Base-by-base conservation (phyloP, 2,329 filamentous ascomycete genomes). In the Metarhizium guizhouense region DNA sequence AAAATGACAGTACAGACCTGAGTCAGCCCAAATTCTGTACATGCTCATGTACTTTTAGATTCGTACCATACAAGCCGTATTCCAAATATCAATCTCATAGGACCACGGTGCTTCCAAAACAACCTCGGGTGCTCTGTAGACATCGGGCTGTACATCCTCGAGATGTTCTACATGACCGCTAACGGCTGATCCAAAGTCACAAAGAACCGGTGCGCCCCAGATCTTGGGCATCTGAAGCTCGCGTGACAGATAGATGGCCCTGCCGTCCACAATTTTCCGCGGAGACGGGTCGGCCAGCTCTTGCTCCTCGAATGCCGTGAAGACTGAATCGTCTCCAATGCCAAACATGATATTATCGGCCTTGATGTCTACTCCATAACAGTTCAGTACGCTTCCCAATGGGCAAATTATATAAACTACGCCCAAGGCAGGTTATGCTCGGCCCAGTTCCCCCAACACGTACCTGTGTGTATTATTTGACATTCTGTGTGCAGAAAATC, bases 11-110 rank as follows among this genome's bases (percentile, higher is more conserved):
- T n/a, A 16, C 25, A 32, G n/a, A 34, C 29, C 14, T 16, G 29
- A 32, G 45, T 1, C 32, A 30, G 18, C 8, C 14, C 2, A n/a
- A 13, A 47, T 20, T 14, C 56, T 51, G 25, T 1, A 25, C 4
- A 4, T 25, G 25, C 25, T 25, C 25, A 4, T 25, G 25, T 25
- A 3, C 25, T 25, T 25, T 25, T 25, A 25, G 3, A 25, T 25
- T 25, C 25, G 25, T 67, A 78, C 76, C 77, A 80, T 72, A 54
- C 72, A 75, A 8, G 76, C 77, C 3, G 70, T 68, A 55, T 76
- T 79, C 78, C 78, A 82, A 53, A 82, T 75, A 63, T 82, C 77
- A 14, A 77, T 67, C 18, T 69, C 66, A 53, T 73, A 76, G 0
- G 66, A 65, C 78, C 77, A 81, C 1, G 71, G 69, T 3, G 61